Conservation (phyloP, 2,329 filamentous ascomycete species). For the Cordyceps cateniannulata region DNA sequence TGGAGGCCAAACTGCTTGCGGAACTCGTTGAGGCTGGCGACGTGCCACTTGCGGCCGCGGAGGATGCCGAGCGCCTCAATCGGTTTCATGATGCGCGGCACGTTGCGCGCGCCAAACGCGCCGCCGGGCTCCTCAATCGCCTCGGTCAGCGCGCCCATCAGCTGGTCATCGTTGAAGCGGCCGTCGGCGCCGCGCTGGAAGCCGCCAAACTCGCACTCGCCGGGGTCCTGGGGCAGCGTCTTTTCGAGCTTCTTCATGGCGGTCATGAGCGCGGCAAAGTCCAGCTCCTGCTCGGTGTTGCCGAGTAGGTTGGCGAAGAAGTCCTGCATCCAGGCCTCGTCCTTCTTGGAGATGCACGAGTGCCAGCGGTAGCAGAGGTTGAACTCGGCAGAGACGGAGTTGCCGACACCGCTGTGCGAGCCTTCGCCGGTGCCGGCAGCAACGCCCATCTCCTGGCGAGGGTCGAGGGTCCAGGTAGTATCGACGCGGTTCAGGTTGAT, state of each 20-base stretch:
- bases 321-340: slow-evolving; percentile 74
- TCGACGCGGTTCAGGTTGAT: slow-evolving; percentile 53
- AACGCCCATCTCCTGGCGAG: slow-evolving; percentile 60
- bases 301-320: slow-evolving; percentile 57
- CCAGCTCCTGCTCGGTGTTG: slow-evolving; percentile 34
- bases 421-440: slow-evolving; percentile 46
- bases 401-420: slow-evolving; percentile 67
- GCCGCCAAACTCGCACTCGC: slow-evolving; percentile 59
- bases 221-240: slow-evolving; percentile 53
- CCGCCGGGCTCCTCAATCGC: slow-evolving; percentile 73
- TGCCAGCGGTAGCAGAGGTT: slow-evolving; percentile 87
- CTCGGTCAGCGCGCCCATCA: slow-evolving; percentile 61
- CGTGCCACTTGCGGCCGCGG: slow-evolving; percentile 69
- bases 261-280: slow-evolving; percentile 51
- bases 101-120: slow-evolving; percentile 67
- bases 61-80: slow-evolving; percentile 78
- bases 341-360: slow-evolving; percentile 65
- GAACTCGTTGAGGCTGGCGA: slow-evolving; percentile 78
- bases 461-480: slow-evolving; percentile 76
- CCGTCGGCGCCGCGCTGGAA: slow-evolving; percentile 61
- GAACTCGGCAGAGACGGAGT: slow-evolving; percentile 82
- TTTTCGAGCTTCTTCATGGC: slow-evolving; percentile 58
- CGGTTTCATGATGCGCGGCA: slow-evolving; percentile 65
- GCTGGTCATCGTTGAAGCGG: slow-evolving; percentile 66
- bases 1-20: slow-evolving; percentile 74